Percentiles rank a stretch among this genome's conserved stretches.
These are phyloP conservation scores for Yamadazyma pseudoaaseri DNA, from an alignment of 1,139 yeast genomes.

Conservation along the genomic window DNA sequence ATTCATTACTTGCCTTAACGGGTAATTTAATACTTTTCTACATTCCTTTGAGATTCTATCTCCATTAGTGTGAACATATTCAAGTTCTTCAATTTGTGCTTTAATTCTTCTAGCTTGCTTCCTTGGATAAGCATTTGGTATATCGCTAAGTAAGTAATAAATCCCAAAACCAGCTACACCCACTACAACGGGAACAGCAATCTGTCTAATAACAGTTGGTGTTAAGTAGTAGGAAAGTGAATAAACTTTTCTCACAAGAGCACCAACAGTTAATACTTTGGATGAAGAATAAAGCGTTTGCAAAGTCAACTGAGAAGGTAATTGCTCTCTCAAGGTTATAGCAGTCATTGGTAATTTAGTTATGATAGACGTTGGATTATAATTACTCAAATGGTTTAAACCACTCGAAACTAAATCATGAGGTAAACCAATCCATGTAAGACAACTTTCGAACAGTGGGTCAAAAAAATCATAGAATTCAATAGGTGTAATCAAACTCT, in stretches of 20 bases:
- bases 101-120: constrained; percentile 75
- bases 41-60: constrained; percentile 79
- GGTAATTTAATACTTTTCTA: constrained; percentile 74
- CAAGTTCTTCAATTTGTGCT: constrained; percentile 59
- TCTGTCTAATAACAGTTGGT: constrained; percentile 30
- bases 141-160: constrained; percentile 70
- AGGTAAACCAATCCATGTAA: constrained; percentile 44
- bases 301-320: constrained; percentile 41
- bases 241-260: constrained; percentile 33
- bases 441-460: constrained; percentile 62
- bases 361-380: constrained; percentile 36
- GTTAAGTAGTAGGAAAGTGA: constrained; percentile 26
- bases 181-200: constrained; percentile 47
- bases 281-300: constrained; percentile 47
- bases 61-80: constrained; percentile 77
- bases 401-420: constrained; percentile 28
- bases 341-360: constrained; percentile 33
- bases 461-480: constrained; percentile 74
- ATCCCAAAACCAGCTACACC: constrained; percentile 58
- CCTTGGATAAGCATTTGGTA: constrained; percentile 86
- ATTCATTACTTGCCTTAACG: constrained; percentile 79
- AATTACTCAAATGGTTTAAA: constrained; percentile 28
- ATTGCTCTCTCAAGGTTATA: constrained; percentile 30
- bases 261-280: constrained; percentile 44
- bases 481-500: constrained; percentile 58